Base-by-base conservation (phyloP, 2,329 filamentous ascomycete species). In the Davidsoniella australis region DNA sequence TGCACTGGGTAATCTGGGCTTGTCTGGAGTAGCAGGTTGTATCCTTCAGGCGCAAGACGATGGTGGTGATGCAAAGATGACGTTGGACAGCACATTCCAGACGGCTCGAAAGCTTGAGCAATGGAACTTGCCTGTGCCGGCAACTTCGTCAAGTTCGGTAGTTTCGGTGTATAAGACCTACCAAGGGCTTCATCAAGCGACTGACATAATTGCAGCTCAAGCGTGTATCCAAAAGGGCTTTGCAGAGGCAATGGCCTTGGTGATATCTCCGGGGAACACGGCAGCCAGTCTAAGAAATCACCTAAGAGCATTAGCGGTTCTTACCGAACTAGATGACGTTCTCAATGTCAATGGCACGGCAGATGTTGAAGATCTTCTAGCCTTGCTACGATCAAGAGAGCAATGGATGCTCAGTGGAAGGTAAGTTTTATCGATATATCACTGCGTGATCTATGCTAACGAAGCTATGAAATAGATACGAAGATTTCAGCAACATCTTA, bases 41-140 rank as follows among this genome's bases (percentile, higher is more conserved):
- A 68, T 96, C 20, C 69, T 88, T 6, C 77, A 82, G 50, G 78
- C 86, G 51, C 73, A 81, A 50, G 73, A 69, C 18, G 64, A 73
- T 8, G 74, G 76, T 36, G 70, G 68, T 24, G 73, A 73, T 3
- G 68, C 73, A 2, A 45, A 36, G 8, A 65, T 71, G 6, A 76
- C 76, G 0, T 67, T 83, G 6, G 80, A 86, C 43, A 82, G 74
- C 54, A 85, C 85, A 48, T 82, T 94, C 55, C 75, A 78, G 48
- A 85, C 85, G 5, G 87, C 88, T 17, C 76, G 85, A 53, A 82
- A 82, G 55, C 69, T 96, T 14, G 87, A 91, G 56, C 82, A 89
- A 58, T 98, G 91, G 91, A 88, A 95, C 60, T 71, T 96, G 17
- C 83, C 85, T 12, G 78, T 80, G 0, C 84, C 87, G 0, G 68